These are phyloP conservation scores for Trichoderma erinaceum DNA, from an alignment of 495 filamentous ascomycete species.

Conservation along the genomic window DNA sequence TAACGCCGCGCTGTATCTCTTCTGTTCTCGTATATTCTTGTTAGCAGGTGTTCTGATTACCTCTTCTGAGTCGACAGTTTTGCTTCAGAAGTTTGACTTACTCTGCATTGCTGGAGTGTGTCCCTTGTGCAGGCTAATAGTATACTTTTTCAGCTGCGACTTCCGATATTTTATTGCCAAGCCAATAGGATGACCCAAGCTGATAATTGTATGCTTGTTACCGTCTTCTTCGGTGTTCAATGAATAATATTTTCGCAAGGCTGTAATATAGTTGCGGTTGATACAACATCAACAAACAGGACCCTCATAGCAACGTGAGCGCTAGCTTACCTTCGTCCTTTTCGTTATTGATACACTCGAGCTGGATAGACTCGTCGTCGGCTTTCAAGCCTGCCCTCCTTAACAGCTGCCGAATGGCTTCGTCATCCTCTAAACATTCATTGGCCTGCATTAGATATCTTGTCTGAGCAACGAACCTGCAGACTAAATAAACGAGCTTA, in stretches of 20 bases:
- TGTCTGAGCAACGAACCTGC: neutral
- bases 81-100: slow-evolving; percentile 16
- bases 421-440: slow-evolving; percentile 31
- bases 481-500: slow-evolving; percentile 19
- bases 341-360: slow-evolving; percentile 22
- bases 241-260: slow-evolving; percentile 26
- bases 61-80: too few species aligned
- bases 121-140: slow-evolving; percentile 34
- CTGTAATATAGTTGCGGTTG: slow-evolving; percentile 5
- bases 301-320: slow-evolving; percentile 1
- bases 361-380: slow-evolving; percentile 17
- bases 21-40: slow-evolving; percentile 18
- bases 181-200: slow-evolving; percentile 31
- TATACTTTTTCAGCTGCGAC: slow-evolving; percentile 30
- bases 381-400: slow-evolving; percentile 20
- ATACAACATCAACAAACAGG: neutral
- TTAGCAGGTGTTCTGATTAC: neutral
- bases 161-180: slow-evolving; percentile 28
- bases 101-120: slow-evolving; percentile 29
- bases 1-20: slow-evolving; percentile 29
- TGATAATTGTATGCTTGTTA: slow-evolving; percentile 31
- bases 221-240: slow-evolving; percentile 25
- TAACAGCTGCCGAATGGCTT: slow-evolving; percentile 29
- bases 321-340: slow-evolving; percentile 20
- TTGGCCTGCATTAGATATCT: neutral